Conservation (phyloP, 192 early-diverging fungal genomes). For the Paraglomus occultum region DNA sequence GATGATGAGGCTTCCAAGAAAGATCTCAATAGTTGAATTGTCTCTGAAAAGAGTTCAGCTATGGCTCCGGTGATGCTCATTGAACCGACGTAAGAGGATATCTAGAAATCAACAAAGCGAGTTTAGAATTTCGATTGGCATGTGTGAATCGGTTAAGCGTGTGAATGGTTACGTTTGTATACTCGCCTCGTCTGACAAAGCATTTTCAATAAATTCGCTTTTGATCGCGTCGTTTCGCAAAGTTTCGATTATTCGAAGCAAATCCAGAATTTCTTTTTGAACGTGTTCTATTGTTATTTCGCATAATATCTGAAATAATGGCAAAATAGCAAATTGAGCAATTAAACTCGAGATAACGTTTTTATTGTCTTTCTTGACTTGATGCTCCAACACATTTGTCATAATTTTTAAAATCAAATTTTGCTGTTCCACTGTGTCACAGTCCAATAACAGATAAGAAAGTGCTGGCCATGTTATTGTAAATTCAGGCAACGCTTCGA, state of each 20-base stretch:
- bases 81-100: not conserved
- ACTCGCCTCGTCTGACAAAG: not conserved
- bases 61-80: constrained; percentile 8
- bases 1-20: constrained; percentile 17
- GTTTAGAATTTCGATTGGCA: not conserved
- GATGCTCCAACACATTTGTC: constrained; percentile 14
- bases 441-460: constrained; percentile 43
- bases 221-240: constrained; percentile 21
- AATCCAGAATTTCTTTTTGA: constrained; percentile 37
- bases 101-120: constrained; percentile 30
- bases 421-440: constrained; percentile 49
- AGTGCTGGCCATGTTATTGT: constrained; percentile 39
- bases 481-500: constrained; percentile 1
- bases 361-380: not conserved
- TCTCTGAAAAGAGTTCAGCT: constrained; percentile 5
- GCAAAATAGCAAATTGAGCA: constrained; percentile 44
- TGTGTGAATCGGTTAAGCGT: no score
- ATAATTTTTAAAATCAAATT: constrained; percentile 37
- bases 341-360: constrained; percentile 29
- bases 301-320: constrained; percentile 51
- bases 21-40: constrained; percentile 3
- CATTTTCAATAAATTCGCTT: not conserved
- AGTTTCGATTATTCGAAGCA: constrained; percentile 32
- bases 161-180: not conserved
- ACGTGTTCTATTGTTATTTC: constrained; percentile 33